Percentiles rank a stretch among this genome's conserved stretches.
These are phyloP conservation scores for Sporothrix euskadiensis DNA, from an alignment of 2,329 filamentous ascomycete genomes.

Conservation along the genomic window DNA sequence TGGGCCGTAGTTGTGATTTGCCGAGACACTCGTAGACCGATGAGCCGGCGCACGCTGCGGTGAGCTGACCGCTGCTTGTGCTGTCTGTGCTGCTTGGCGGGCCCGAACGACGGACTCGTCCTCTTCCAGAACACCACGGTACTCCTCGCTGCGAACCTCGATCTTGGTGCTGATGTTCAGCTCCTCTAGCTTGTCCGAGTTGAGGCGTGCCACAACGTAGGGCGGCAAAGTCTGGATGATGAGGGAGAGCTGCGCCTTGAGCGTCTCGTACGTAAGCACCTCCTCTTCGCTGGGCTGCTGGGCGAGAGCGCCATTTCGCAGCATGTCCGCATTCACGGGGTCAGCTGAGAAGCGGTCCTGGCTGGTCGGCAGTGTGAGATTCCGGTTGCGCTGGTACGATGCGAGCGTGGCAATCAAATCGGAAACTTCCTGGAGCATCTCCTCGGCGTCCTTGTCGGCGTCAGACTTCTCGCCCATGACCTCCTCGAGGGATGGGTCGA, in stretches of 20 bases:
- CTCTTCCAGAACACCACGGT: slow-evolving; percentile 79
- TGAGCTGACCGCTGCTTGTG: slow-evolving; percentile 35
- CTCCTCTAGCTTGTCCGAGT: slow-evolving; percentile 81
- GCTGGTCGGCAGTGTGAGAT: slow-evolving; percentile 66
- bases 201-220: slow-evolving; percentile 80
- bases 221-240: slow-evolving; percentile 77
- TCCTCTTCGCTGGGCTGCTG: slow-evolving; percentile 65
- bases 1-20: slow-evolving; percentile 47
- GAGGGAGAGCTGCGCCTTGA: slow-evolving; percentile 72
- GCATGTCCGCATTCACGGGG: slow-evolving; percentile 66
- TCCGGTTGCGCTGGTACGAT: slow-evolving; percentile 77
- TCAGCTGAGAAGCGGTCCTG: slow-evolving; percentile 62
- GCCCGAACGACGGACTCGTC: slow-evolving; percentile 64
- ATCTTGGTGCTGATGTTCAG: slow-evolving; percentile 80
- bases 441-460: slow-evolving; percentile 64
- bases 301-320: slow-evolving; percentile 64
- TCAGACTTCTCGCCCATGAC: slow-evolving; percentile 54
- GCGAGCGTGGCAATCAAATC: slow-evolving; percentile 74
- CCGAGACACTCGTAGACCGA: slow-evolving; percentile 41
- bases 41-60: slow-evolving; percentile 38
- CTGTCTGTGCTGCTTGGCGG: slow-evolving; percentile 33
- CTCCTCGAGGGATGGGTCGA: slow-evolving; percentile 60
- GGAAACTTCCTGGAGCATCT: slow-evolving; percentile 70
- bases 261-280: slow-evolving; percentile 64
- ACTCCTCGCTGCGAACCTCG: slow-evolving; percentile 69